Evolutionary conservation across 1,139 yeast species (phyloP), one percentile per base, ranked within the genome.

Genomic region (Maudiozyma humilis): DNA sequence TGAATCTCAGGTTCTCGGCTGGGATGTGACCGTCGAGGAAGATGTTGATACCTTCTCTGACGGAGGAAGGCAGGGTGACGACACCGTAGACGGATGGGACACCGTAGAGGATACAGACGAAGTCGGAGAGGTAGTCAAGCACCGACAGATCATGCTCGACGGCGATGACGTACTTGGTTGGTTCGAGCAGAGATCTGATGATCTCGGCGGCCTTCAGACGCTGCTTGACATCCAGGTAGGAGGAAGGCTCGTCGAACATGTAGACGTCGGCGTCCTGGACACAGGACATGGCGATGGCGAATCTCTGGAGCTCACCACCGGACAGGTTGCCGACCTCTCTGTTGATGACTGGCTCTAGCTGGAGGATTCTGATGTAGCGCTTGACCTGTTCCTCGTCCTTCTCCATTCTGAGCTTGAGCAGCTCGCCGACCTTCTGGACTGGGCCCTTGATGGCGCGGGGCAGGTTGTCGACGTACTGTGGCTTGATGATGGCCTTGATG

Each of bases 161-260:
- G 66, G 91, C 89, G 63, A 91, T 91, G 54, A 91, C 93, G 62
- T 87, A 87, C 31, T 77, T 74, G 41, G 88, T 77, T 44, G 91
- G 78, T 47, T 70, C 73, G 58, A 89, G 72, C 53, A 91, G 72
- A 23, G 93, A 80, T 70, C 98, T 82, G 59, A 91, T 91, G 62
- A 87, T 80, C 67, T 80, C 82, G 47, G 98, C 98, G 45, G 98
- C 98, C 63, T 93, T 85, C 66, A 91, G 78, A 79, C 98, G 91
- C 71, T 91, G 98, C 70, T 91, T 91, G 53, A 91, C 97, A 76
- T 91, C 98, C 67, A 91, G 73, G 69, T 91, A 91, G 13, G 98
- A 91, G 23, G 97, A 89, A 42, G 98, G 98, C 72, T 91, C 98
- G 71, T 91, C 98, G 67, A 91, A 91, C 98, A 91, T 91, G 70